Base-by-base conservation (phyloP, 2,329 filamentous ascomycete genomes). In the Trichoderma hamatum region DNA sequence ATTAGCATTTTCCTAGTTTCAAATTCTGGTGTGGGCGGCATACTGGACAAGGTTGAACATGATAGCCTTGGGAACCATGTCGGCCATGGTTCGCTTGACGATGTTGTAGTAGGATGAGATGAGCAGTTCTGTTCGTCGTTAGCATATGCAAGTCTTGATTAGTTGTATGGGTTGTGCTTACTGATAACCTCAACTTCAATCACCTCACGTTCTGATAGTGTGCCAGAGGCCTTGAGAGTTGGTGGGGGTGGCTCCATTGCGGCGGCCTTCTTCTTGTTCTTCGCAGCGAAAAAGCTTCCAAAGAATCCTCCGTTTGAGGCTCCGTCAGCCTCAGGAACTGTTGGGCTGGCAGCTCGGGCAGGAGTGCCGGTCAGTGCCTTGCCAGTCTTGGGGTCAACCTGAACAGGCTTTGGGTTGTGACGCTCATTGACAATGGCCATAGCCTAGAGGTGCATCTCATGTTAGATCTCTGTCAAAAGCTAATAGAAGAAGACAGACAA, bases 251-350 rank as follows among this genome's bases (percentile, higher is more conserved):
- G 86, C 80, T 99, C 96, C 96, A 99, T 99, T 59, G 95, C 94
- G n/a, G 96, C 96, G 83, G 97, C 96, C 90, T 97, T 98, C 88
- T 99, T 99, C 90, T 98, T 99, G 84, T 98, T 99, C 88, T 98
- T 99, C 78, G 93, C 94, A 13, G 96, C 93, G 78, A 97, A 99
- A 88, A 99, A 99, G 77, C 93, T 97, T 74, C 96, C 96, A 76
- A 99, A 99, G 87, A 99, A 99, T 46, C 95, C 94, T 70, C 86
- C 84, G 77, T 92, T 92, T 66, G 80, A 80, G 71, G 80, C 81
- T 32, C 81, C 82, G 55, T 83, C 81, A 52, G 78, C 74, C 54
- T 89, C 82, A 62, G 81, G 78, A 66, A 93, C 83, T 49, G 90
- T 91, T 9, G 93, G 96, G 77, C 90, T 97, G 67, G 87, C 87